Base-by-base conservation (phyloP, 2,329 filamentous ascomycete species). In the Knufia fluminis region DNA sequence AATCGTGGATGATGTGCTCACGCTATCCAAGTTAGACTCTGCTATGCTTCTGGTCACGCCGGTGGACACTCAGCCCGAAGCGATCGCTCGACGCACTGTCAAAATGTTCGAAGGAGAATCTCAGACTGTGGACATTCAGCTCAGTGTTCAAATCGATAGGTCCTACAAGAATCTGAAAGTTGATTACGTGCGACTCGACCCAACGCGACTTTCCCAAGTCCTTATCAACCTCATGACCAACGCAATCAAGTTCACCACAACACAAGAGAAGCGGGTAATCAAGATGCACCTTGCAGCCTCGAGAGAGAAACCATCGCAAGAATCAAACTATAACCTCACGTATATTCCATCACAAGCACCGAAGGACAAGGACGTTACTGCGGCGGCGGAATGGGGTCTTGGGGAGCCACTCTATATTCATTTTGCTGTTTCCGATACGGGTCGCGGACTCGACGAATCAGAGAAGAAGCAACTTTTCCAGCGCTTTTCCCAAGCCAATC, bases 201-300 rank as follows among this genome's bases (percentile, higher is more conserved):
- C 86, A 0, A 84, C 82, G 14, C 76, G 86, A 20, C 79, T 91
- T 44, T 76, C 85, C 46, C 86, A 91, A 64, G 83, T 90, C 1
- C 71, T 90, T 2, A 88, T 91, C 62, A 91, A 91, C 58, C 73
- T 91, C 1, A 77, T 86, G 7, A 86, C 85, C 6, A 91, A 91
- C 59, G 84, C 85, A 0, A 82, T 91, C 64, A 91, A 91, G 59
- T 91, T 90, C 61, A 91, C 86, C 16, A 71, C 73, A 14, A 76
- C 71, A 10, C 75, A 80, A 6, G 58, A 60, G n/a, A 55, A 52
- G 14, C 59, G 62, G 20, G 52, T 46, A 1, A 77, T 79, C 49
- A 72, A 68, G 8, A 74, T 80, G 20, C 72, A 72, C 3, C 65
- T 80, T n/a, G 74, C 69, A 8, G 76, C 76, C 2, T 72, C 73